Evolutionary conservation across 1,139 yeast genomes (phyloP).

Genomic region (Taiozyma sp.): DNA sequence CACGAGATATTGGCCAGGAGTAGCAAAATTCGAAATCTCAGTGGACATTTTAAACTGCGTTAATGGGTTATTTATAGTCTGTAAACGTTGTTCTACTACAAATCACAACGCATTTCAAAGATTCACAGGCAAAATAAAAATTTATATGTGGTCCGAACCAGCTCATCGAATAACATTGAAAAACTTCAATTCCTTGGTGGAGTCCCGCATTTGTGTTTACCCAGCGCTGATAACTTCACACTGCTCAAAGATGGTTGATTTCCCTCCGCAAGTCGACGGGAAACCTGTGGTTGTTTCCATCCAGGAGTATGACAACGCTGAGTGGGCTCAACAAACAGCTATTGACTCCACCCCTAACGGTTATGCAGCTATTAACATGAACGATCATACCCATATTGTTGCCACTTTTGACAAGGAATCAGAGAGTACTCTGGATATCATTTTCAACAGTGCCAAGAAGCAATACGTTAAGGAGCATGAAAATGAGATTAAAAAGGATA

Average conservation of each 20-base stretch:
- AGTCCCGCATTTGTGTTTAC: no score
- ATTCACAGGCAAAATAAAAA: background rate
- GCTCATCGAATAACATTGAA: background rate
- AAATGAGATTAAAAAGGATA: background rate
- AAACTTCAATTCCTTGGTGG: background rate
- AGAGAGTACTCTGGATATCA: slow-evolving; percentile 33
- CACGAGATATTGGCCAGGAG: slow-evolving; percentile 72
- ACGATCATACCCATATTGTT: slow-evolving; percentile 38
- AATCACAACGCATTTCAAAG: no score
- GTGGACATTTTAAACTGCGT: slow-evolving; percentile 2
- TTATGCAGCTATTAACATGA: slow-evolving; percentile 43
- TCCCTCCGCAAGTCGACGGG: slow-evolving; percentile 40
- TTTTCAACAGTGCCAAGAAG: slow-evolving; percentile 43
- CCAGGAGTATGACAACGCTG: slow-evolving; percentile 43
- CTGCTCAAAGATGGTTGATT: slow-evolving; percentile 8
- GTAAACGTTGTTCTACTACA: no score
- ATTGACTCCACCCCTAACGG: slow-evolving; percentile 35
- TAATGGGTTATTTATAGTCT: no score
- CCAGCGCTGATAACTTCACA: no score
- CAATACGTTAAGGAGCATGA: slow-evolving; percentile 12
- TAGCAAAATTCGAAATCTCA: slow-evolving; percentile 34
- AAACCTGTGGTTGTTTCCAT: slow-evolving; percentile 43
- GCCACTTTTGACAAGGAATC: slow-evolving; percentile 38
- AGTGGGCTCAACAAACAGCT: slow-evolving; percentile 48
- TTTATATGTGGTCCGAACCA: background rate